A percentile compares a stretch with the other conserved stretches of the same genome.
These are phyloP conservation scores for Rosa rugosa DNA, from an alignment of 306 rosid genomes.

Conservation along the genomic window DNA sequence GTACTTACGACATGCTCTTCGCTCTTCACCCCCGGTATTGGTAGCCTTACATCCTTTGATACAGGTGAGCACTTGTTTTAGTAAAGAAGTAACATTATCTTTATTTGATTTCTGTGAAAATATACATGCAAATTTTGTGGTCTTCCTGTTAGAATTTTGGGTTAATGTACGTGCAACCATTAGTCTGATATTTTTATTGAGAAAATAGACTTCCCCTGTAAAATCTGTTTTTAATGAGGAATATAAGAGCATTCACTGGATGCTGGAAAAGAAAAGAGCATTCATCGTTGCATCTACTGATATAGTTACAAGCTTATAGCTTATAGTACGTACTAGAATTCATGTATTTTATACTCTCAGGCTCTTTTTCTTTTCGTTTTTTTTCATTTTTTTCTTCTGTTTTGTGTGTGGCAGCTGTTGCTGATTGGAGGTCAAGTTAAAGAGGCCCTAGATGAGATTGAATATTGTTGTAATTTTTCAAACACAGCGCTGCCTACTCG, in stretches of 20 bases:
- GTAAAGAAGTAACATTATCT: constrained; percentile 5
- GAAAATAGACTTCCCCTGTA: not conserved
- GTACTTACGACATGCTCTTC: constrained; percentile 53
- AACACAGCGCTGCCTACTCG: constrained; percentile 46
- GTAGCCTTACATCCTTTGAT: constrained; percentile 68
- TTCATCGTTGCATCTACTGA: not conserved
- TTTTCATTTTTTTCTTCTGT: not conserved
- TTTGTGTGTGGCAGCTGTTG: constrained; percentile 45
- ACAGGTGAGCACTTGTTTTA: constrained; percentile 53
- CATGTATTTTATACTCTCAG: not conserved
- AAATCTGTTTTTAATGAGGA: not conserved
- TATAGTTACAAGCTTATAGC: not conserved
- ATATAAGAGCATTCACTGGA: not conserved
- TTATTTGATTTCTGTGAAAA: not conserved
- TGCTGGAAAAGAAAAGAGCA: not conserved
- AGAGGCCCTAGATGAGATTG: constrained; percentile 52
- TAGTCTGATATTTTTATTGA: not conserved
- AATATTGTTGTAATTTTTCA: constrained; percentile 47
- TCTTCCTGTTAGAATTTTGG: not conserved
- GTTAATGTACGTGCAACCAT: constrained; percentile 1
- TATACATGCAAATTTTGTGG: not conserved
- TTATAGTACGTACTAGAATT: not conserved
- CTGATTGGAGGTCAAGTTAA: constrained; percentile 71
- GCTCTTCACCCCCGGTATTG: constrained; percentile 44
- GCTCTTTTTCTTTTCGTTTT: constrained; percentile 6